These are phyloP conservation scores for Chondrostereum purpureum DNA, from an alignment of 1,284 basidiomycete genomes.

Conservation along the genomic window DNA sequence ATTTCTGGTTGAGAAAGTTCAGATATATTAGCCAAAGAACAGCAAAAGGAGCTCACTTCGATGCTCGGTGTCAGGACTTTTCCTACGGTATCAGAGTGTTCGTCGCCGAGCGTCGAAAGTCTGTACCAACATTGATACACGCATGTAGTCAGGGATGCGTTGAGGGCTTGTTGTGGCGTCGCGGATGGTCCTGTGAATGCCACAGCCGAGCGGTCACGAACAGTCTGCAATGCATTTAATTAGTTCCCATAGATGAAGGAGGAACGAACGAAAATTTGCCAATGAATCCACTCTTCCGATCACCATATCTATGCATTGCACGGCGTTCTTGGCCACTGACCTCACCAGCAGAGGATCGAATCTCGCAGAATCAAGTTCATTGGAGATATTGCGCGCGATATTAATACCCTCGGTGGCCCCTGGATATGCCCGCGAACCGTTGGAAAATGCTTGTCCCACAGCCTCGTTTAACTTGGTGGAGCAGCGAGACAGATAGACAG, in stretches of 20 bases:
- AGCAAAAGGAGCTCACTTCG: conserved; percentile 38
- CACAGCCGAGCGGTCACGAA: conserved; percentile 72
- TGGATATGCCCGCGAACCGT: conserved; percentile 63
- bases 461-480: conserved; percentile 76
- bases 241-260: neutral
- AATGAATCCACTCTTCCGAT: conserved; percentile 55
- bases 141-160: conserved; percentile 72
- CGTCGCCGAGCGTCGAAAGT: conserved; percentile 63
- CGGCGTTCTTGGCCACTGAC: conserved; percentile 70
- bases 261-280: conserved; percentile 36
- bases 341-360: conserved; percentile 87
- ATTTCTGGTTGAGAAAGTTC: conserved; percentile 36
- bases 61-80: conserved; percentile 56
- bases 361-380: conserved; percentile 88
- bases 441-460: conserved; percentile 66
- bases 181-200: conserved; percentile 72
- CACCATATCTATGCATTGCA: conserved; percentile 61
- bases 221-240: conserved; percentile 38
- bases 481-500: conserved; percentile 79
- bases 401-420: conserved; percentile 71
- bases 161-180: conserved; percentile 71
- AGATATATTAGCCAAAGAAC: conserved; percentile 6
- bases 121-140: conserved; percentile 73
- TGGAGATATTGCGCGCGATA: conserved; percentile 71
- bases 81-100: conserved; percentile 63